Base-by-base conservation (phyloP, 2,329 filamentous ascomycete species). In the Phialophora tarda region DNA sequence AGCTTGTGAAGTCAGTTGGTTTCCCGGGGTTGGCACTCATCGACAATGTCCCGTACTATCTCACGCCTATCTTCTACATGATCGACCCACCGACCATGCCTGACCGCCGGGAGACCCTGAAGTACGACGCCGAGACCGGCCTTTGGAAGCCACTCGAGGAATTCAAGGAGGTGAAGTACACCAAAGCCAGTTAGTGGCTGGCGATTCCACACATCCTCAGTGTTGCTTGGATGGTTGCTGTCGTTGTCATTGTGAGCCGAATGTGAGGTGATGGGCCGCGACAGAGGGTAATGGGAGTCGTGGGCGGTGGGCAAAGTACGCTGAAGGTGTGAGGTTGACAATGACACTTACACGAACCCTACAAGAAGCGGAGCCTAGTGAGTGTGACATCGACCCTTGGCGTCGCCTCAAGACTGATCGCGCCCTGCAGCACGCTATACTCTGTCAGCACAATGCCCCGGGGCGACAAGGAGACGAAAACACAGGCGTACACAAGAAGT, bases 41-140 rank as follows among this genome's bases (percentile, higher is more conserved):
- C 34, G 65, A 68, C 26, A 47, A 53, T 17, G 51, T 63, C 10
- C 68, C 63, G 41, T 50, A 67, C 21, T 63, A 66, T 38, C 53
- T 71, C 21, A 67, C 63, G 11, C 69, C 69, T 5, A 41, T 70
- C 23, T 14, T 64, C 24, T 71, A 71, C 56, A 55, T 57, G 56
- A 65, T 70, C 30, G 68, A 65, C 34, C 69, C 69, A 60, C 69
- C 69, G 44, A 67, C 55, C 5, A 69, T 70, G 68, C 68, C 68
- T 32, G 41, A 50, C 3, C 63, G 68, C 30, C 68, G 68, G 26
- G 63, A 66, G 17, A 61, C 59, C 34, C 68, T 70, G 68, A 28
- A 60, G 14, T 50, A 59, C 7, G 61, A 68, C 23, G 10, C 59
- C 14, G 41, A 66, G 23, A 61, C 24, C 4, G 59, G 60, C 2